A percentile compares a stretch with the other conserved stretches of the same genome.
Evolutionary conservation across 768 basidiomycete species (phyloP).

Genomic region (Pleurotus cornucopiae): DNA sequence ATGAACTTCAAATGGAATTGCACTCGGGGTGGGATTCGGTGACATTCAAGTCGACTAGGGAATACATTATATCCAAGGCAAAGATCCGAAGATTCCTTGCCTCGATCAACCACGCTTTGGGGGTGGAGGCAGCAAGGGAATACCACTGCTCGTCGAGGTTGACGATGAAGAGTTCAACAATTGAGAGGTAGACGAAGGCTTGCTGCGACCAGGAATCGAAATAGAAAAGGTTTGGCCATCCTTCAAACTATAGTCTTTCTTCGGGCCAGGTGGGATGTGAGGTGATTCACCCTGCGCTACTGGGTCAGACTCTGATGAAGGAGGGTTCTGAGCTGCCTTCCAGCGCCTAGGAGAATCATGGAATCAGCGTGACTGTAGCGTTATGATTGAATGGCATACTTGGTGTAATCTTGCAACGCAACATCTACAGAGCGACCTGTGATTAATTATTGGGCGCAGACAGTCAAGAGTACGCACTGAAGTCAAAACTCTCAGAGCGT

Average conservation of each 20-base stretch:
- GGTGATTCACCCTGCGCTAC: constrained; percentile 40
- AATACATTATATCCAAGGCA: neutral
- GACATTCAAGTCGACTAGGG: too few relatives aligned
- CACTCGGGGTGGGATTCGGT: too few relatives aligned
- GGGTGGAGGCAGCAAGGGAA: constrained; percentile 83
- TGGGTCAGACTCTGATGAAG: constrained; percentile 34
- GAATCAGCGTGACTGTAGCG: constrained; percentile 9
- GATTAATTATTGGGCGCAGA: neutral
- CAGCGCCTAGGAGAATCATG: constrained; percentile 41
- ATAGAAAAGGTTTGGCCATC: constrained; percentile 95
- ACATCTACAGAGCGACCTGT: constrained; percentile 50
- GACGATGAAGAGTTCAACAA: constrained; percentile 32
- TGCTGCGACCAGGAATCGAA: constrained; percentile 76
- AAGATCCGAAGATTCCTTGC: neutral
- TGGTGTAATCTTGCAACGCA: constrained; percentile 81
- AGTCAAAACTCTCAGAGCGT: constrained; percentile 86
- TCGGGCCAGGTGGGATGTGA: constrained; percentile 70
- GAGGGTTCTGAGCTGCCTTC: constrained; percentile 58
- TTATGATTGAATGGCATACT: constrained; percentile 36
- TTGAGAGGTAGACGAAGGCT: constrained; percentile 30
- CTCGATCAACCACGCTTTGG: constrained; percentile 42
- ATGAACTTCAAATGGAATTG: too few relatives aligned
- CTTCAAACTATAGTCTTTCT: constrained; percentile 92
- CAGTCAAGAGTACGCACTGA: constrained; percentile 55
- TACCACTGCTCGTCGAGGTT: constrained; percentile 25